These are phyloP conservation scores for Phytophthora chlamydospora DNA, from an alignment of 352 stramenopile genomes.

Conservation along the genomic window DNA sequence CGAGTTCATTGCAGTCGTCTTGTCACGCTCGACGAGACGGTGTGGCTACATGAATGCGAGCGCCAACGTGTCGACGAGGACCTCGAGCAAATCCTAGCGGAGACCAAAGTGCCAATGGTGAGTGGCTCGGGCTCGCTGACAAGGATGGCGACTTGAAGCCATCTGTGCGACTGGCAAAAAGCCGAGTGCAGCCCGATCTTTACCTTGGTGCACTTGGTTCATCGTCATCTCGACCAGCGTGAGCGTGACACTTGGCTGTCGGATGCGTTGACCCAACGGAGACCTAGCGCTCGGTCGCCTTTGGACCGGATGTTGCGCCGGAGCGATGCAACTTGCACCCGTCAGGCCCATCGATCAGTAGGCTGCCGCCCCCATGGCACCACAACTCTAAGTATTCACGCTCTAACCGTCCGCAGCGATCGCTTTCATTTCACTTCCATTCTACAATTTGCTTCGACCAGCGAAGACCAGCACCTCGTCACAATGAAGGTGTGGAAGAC, in stretches of 20 bases:
- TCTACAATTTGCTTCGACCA: slow-evolving; percentile 28
- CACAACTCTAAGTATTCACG: slow-evolving; percentile 8
- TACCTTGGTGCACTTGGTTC: not conserved
- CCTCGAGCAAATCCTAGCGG: slow-evolving; percentile 21
- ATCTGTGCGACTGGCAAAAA: slow-evolving; percentile 21
- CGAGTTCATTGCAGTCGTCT: not conserved
- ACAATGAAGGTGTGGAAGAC: slow-evolving; percentile 21
- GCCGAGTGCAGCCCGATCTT: slow-evolving; percentile 1
- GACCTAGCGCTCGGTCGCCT: slow-evolving; percentile 10
- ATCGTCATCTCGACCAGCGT: not conserved
- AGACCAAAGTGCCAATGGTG: slow-evolving; percentile 4
- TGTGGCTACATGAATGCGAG: not conserved
- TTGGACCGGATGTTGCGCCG: slow-evolving; percentile 14
- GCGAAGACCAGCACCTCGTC: slow-evolving; percentile 12
- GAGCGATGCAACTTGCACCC: slow-evolving; percentile 19
- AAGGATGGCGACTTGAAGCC: slow-evolving; percentile 29
- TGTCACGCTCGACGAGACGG: not conserved
- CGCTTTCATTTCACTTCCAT: slow-evolving; percentile 18
- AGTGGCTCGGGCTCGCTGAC: slow-evolving; percentile 16
- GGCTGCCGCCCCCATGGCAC: not conserved
- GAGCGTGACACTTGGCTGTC: not conserved
- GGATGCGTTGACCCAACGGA: not conserved
- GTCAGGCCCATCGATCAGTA: slow-evolving; percentile 11
- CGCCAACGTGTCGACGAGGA: slow-evolving; percentile 7
- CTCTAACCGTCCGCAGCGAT: not conserved